phyloP scores from a whole-genome alignment of 2,329 filamentous ascomycete genomes.

The Gnomoniopsis sp. region DNA sequence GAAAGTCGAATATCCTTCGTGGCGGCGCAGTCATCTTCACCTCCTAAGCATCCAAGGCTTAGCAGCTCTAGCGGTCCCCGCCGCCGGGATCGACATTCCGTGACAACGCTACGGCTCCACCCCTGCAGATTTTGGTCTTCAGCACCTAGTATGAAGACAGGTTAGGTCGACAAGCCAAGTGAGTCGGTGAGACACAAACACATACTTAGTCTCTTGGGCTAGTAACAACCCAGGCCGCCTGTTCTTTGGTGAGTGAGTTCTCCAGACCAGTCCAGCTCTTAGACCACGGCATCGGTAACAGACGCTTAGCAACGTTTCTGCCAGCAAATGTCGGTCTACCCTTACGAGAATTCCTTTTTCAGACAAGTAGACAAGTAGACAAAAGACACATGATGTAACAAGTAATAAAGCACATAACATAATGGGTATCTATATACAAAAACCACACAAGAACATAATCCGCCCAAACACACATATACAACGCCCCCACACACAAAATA shows the following conservation, averaged over 20 bases:
- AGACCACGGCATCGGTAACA: too few species aligned
- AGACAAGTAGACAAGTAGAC: neutral
- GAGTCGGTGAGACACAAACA: too few species aligned
- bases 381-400: neutral
- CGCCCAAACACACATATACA: conserved; percentile 14
- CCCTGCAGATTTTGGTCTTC: neutral
- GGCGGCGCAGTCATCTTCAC: neutral
- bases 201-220: too few species aligned
- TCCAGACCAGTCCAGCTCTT: too few species aligned
- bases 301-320: too few species aligned
- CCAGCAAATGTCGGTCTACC: too few species aligned
- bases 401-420: neutral
- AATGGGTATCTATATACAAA: conserved; percentile 16
- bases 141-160: too few species aligned
- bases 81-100: neutral
- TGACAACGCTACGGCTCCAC: neutral
- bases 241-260: too few species aligned
- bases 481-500: conserved; percentile 11
- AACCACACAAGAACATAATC: conserved; percentile 18
- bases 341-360: too few species aligned
- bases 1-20: neutral
- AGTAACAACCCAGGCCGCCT: too few species aligned
- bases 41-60: neutral
- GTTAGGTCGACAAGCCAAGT: too few species aligned
- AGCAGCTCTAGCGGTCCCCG: neutral